Base-by-base conservation (phyloP, 345 rosid species). In the Citrus glauca region DNA sequence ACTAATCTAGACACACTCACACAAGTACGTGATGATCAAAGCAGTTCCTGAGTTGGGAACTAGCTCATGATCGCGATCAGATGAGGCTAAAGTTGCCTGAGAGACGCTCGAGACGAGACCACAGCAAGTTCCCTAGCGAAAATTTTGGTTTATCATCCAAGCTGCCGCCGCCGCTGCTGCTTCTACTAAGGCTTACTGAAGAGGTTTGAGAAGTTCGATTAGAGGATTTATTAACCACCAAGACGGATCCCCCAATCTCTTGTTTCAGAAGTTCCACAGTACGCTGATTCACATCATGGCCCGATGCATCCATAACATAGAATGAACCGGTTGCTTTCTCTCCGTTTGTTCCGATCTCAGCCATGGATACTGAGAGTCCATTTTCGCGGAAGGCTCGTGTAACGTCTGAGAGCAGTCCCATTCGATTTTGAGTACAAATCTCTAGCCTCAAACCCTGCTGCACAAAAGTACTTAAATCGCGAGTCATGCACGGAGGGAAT, bases 401-500 rank as follows among this genome's bases (percentile, higher is more conserved):
- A 24, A 94, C 78, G 7, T 92, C 88, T 0, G 97, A 86, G 56
- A 94, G 90, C 76, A 94, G 82, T 50, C 93, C 95, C 79, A 81
- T 84, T 74, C 89, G 80, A 82, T 96, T 87, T 42, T 77, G 32
- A 22, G 91, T 83, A 79, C 88, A 66, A 17, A 94, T 59, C 22
- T 94, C 95, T 4, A 96, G 80, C 85, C 90, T 87, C 71, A 91
- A 67, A 4, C 95, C 98, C 86, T 91, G 87, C 84, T 89, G 87
- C 83, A 82, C 22, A 66, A 1, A 45, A 40, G 8, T 38, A 45
- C n/a, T 32, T 1, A 42, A 13, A 67, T 30, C 27, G 37, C n/a
- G 42, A 75, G 62, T 45, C 59, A 13, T 45, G 50, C 68, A 30
- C 17, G 5, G 24, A 8, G 73, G 17, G 16, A 4, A 20, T 20